phyloP scores from a whole-genome alignment of 768 basidiomycete species.

The Xanthoconium stramineum region DNA sequence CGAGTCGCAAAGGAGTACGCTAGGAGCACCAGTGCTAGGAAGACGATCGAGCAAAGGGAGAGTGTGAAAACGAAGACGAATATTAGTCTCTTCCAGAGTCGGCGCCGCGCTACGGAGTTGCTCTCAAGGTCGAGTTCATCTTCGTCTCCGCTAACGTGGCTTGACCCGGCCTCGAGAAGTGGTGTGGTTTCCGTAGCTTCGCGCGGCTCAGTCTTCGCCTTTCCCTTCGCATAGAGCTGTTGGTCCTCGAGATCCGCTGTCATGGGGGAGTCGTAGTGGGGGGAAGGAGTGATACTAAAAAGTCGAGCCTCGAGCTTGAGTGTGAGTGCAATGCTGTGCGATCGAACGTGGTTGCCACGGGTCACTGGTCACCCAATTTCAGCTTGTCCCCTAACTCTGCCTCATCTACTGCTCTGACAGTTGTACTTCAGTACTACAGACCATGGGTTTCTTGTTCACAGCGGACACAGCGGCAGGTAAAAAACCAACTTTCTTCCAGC shows the following conservation, averaged over 20 bases:
- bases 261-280: slow-evolving; percentile 20
- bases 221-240: slow-evolving; percentile 22
- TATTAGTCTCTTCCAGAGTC: slow-evolving; percentile 33
- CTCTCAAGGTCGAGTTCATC: slow-evolving; percentile 24
- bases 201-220: slow-evolving; percentile 21
- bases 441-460: slow-evolving; percentile 33
- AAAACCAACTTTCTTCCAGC: slow-evolving; percentile 53
- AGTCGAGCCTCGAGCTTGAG: neutral
- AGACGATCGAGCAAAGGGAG: slow-evolving; percentile 43
- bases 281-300: neutral
- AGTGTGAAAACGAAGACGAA: slow-evolving; percentile 60
- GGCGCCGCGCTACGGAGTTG: slow-evolving; percentile 19
- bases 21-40: slow-evolving; percentile 46
- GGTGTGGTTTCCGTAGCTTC: slow-evolving; percentile 31
- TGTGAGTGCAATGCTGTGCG: slow-evolving; percentile 4
- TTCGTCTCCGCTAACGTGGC: slow-evolving; percentile 17
- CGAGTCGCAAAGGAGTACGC: slow-evolving; percentile 66
- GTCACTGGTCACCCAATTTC: neutral
- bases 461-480: slow-evolving; percentile 47
- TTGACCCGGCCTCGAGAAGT: slow-evolving; percentile 26
- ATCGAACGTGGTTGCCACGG: slow-evolving; percentile 15
- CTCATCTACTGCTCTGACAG: neutral
- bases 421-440: neutral
- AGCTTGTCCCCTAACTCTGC: slow-evolving; percentile 1
- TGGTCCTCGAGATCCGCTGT: slow-evolving; percentile 14